Percentiles rank a stretch among this genome's conserved stretches.
These are phyloP conservation scores for Domatiomyces catenatus DNA, from an alignment of 2,329 filamentous ascomycete genomes.

Conservation along the genomic window DNA sequence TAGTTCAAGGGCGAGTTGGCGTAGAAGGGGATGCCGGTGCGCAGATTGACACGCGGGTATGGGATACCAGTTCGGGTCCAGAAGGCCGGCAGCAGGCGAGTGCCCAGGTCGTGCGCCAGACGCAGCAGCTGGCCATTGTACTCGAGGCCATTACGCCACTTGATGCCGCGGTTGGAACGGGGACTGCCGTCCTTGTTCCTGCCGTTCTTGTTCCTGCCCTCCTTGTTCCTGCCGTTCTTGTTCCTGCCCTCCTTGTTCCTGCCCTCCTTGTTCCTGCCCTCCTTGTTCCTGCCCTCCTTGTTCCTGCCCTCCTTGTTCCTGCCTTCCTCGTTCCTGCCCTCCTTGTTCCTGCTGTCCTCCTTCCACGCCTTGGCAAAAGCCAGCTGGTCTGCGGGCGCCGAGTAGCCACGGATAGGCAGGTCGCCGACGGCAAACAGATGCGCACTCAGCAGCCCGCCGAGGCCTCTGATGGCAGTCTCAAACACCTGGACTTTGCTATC, in stretches of 20 bases:
- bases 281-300: conserved; percentile 1
- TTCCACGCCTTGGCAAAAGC: conserved; percentile 28
- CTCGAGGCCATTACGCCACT: conserved; percentile 60
- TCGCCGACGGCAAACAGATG: conserved; percentile 88
- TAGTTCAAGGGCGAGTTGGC: conserved; percentile 62
- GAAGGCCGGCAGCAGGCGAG: conserved; percentile 78
- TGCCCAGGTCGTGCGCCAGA: conserved; percentile 72
- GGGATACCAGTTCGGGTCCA: conserved; percentile 81
- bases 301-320: neutral
- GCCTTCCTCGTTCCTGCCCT: conserved; percentile 21
- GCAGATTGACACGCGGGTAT: conserved; percentile 85
- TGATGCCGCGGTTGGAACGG: conserved; percentile 30
- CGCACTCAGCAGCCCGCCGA: conserved; percentile 79
- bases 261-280: conserved; percentile 24
- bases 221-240: conserved; percentile 18
- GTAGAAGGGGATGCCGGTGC: conserved; percentile 84
- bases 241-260: conserved; percentile 2
- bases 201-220: neutral
- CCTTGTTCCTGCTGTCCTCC: conserved; percentile 18
- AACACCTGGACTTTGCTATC: conserved; percentile 99
- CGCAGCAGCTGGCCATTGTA: conserved; percentile 84
- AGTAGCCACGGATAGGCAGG: conserved; percentile 68
- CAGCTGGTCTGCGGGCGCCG: conserved; percentile 31
- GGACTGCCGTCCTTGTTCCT: neutral
- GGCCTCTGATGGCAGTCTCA: conserved; percentile 86